A percentile compares a stretch with the other conserved stretches of the same genome.
phyloP scores from a whole-genome alignment of 495 filamentous ascomycete species.

The Podospora sp. region DNA sequence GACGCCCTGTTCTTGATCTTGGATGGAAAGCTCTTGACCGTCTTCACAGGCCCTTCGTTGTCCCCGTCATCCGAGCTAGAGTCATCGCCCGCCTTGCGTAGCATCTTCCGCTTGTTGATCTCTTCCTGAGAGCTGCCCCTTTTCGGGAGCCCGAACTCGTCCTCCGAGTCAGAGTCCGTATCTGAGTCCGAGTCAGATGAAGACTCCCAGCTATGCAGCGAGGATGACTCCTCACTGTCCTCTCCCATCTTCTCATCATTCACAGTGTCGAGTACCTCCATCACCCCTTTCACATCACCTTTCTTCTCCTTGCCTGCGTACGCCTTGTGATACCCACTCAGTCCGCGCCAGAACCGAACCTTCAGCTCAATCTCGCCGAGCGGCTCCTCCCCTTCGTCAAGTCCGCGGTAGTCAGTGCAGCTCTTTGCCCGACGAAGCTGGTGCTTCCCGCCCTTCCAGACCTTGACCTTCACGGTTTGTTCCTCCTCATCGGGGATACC shows the following conservation, averaged over 20 bases:
- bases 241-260: constrained; percentile 53
- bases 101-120: constrained; percentile 29
- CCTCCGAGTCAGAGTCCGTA: constrained; percentile 20
- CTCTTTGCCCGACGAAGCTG: constrained; percentile 46
- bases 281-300: constrained; percentile 54
- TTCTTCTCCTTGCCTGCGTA: constrained; percentile 52
- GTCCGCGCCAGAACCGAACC: constrained; percentile 58
- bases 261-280: constrained; percentile 65
- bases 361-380: constrained; percentile 59
- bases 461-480: constrained; percentile 51
- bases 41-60: constrained; percentile 24
- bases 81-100: constrained; percentile 25
- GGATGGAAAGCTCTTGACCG: constrained; percentile 26
- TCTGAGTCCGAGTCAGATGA: constrained; percentile 9
- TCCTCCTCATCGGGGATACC: constrained; percentile 67
- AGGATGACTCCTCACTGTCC: constrained; percentile 28
- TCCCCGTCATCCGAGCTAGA: constrained; percentile 7
- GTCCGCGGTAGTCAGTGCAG: constrained; percentile 42
- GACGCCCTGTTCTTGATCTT: constrained; percentile 25
- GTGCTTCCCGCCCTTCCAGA: constrained; percentile 59
- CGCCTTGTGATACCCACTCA: constrained; percentile 58
- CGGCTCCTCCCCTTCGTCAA: constrained; percentile 48
- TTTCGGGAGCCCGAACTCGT: constrained; percentile 17
- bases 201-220: constrained; percentile 13
- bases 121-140: constrained; percentile 22